Evolutionary conservation across 2,329 filamentous ascomycete species (phyloP).

Genomic region (Fusarium sororula): DNA sequence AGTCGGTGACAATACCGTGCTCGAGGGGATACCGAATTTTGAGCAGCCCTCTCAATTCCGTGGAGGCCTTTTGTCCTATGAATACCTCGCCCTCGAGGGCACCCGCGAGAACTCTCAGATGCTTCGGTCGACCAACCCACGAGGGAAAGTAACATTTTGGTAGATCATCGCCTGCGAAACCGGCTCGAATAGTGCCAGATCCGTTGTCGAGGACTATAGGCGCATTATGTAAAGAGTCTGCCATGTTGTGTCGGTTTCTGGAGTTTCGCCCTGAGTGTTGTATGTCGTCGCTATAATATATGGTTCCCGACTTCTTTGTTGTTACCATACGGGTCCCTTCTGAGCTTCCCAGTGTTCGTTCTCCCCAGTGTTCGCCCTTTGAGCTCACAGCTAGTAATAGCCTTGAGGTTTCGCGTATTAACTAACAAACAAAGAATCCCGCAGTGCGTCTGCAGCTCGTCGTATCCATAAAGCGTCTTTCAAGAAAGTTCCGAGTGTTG

Average conservation of each 20-base stretch:
- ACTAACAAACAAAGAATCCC: conserved; percentile 8
- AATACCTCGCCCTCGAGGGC: conserved; percentile 97
- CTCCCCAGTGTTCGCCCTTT: conserved; percentile 6
- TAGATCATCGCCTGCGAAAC: conserved; percentile 94
- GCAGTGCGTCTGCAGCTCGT: conserved; percentile 25
- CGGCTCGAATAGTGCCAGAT: conserved; percentile 95
- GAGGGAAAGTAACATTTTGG: conserved; percentile 98
- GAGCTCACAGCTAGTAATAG: conserved; percentile 33
- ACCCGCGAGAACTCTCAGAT: conserved; percentile 92
- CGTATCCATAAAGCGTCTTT: conserved; percentile 29
- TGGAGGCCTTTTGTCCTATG: conserved; percentile 88
- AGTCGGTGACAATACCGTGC: conserved; percentile 98
- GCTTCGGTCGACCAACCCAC: conserved; percentile 95
- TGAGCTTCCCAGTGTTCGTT: conserved; percentile 28
- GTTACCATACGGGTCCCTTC: conserved; percentile 25
- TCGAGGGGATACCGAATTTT: conserved; percentile 97
- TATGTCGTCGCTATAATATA: conserved; percentile 20
- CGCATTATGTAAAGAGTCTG: conserved; percentile 85
- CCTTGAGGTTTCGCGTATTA: conserved; percentile 8
- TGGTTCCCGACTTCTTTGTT: conserved; percentile 33
- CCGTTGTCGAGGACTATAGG: conserved; percentile 99
- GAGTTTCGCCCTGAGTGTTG: conserved; percentile 7
- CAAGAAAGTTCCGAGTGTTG: conserved; percentile 18
- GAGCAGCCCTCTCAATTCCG: conserved; percentile 88
- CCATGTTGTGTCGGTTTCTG: conserved; percentile 51